Evolutionary conservation across 208 protist species (phyloP), one percentile per base, ranked within the genome.

Genomic region (Leptomonas pyrrhocoris): DNA sequence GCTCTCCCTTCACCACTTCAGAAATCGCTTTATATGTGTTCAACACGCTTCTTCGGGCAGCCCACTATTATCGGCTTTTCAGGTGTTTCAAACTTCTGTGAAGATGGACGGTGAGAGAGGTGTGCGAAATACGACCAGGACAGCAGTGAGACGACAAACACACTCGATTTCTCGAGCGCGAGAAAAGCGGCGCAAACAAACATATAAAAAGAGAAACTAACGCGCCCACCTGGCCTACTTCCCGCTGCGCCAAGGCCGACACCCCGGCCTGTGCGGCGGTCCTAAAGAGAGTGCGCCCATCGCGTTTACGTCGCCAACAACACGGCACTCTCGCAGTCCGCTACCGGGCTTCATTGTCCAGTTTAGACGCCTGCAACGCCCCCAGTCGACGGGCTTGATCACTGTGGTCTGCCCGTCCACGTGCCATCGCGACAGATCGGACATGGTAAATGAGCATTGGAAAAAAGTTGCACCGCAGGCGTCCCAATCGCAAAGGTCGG

Each of bases 391-490:
- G 19, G 90, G 90, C 34, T 86, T 74, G 30, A 94, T 72, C 2
- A 96, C 65, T 1, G 60, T 76, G 12, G 88, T 94, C 69, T 90
- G 84, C 30, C 75, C 76, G 59, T 96, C 86, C 62, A 86, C 89
- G 34, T 30, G n/a, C 88, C 90, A 96, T 1, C 72, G 70, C 15
- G 72, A 83, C 40, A 93, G 46, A 23, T 96, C 88, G 11, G 77
- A 90, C 67, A 91, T 63, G 4, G 79, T 83, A 43, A 96, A 96
- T 21, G 60, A 74, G 77, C 90, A 96, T 42, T 77, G 77, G 62
- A 83, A 89, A 59, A 96, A 96, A 8, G 88, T 89, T 15, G 88
- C 83, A 31, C 90, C 88, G 19, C 72, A 54, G 31, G 91, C 86
- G 54, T 90, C 74, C 88, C 90, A 96, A 23, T 72, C 50, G 9